These are phyloP conservation scores for Botrytis galanthina DNA, from an alignment of 2,329 filamentous ascomycete genomes.

Conservation along the genomic window DNA sequence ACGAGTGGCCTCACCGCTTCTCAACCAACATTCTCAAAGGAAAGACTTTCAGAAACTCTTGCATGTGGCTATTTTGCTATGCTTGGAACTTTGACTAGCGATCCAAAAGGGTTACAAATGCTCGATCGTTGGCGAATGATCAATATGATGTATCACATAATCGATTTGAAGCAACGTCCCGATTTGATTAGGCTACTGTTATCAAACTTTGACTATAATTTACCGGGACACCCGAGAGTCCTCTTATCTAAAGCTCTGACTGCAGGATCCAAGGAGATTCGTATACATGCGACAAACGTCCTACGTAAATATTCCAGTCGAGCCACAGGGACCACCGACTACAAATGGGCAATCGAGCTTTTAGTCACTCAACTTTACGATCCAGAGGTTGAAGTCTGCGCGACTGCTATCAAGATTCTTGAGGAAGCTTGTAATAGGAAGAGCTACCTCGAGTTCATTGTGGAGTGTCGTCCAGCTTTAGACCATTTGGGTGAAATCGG, in stretches of 20 bases:
- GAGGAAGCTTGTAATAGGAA: conserved; percentile 97
- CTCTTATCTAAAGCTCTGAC: conserved; percentile 93
- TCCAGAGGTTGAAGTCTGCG: conserved; percentile 93
- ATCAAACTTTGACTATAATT: conserved; percentile 86
- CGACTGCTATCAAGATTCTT: conserved; percentile 92
- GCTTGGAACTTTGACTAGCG: conserved; percentile 80
- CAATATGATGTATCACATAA: conserved; percentile 99
- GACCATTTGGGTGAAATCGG: conserved; percentile 97
- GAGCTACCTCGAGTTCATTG: conserved; percentile 88
- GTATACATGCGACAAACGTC: conserved; percentile 84
- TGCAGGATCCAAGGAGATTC: conserved; percentile 84
- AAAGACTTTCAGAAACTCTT: conserved; percentile 80
- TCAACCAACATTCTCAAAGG: conserved; percentile 82
- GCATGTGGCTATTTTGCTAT: conserved; percentile 93
- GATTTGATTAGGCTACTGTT: conserved; percentile 88
- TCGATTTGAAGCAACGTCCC: conserved; percentile 85
- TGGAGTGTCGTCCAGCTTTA: conserved; percentile 89
- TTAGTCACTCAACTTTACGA: conserved; percentile 99
- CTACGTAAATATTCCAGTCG: conserved; percentile 80
- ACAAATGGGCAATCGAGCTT: conserved; percentile 93
- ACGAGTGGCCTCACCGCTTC: conserved; percentile 74
- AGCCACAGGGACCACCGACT: conserved; percentile 57
- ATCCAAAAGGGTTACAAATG: conserved; percentile 79
- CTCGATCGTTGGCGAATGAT: conserved; percentile 97
- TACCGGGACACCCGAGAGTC: conserved; percentile 85